Evolutionary conservation across 2,329 filamentous ascomycete species (phyloP).

Genomic region (Penicillium sp.): DNA sequence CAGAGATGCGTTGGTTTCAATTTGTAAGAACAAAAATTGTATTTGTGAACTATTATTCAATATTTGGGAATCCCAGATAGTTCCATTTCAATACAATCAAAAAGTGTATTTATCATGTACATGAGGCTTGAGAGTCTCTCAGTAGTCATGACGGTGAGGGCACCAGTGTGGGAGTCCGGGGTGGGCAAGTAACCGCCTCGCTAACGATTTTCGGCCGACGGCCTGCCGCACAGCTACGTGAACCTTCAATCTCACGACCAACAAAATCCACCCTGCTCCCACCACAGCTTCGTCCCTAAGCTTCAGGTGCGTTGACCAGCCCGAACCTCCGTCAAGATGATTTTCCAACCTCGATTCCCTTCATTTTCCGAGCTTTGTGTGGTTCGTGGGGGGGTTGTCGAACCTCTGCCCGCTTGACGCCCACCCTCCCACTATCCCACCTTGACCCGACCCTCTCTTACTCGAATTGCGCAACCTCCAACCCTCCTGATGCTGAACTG

Average conservation of each 20-base stretch:
- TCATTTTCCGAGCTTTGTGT: slow-evolving; percentile 32
- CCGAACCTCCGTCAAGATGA: slow-evolving; percentile 25
- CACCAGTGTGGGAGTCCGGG: slow-evolving; percentile 39
- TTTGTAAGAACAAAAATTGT: not conserved
- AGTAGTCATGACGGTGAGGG: slow-evolving; percentile 11
- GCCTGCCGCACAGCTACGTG: slow-evolving; percentile 45
- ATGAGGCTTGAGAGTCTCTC: not conserved
- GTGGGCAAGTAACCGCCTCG: slow-evolving; percentile 42
- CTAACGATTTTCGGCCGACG: slow-evolving; percentile 50
- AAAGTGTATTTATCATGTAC: not conserved
- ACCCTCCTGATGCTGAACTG: slow-evolving; percentile 10
- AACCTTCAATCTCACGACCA: slow-evolving; percentile 40
- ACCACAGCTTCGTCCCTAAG: slow-evolving; percentile 40
- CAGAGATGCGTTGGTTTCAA: not conserved
- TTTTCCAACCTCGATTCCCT: slow-evolving; percentile 28
- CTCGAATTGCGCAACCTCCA: slow-evolving; percentile 16
- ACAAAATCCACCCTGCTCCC: slow-evolving; percentile 44
- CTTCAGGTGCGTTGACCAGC: slow-evolving; percentile 41
- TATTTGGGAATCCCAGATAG: not conserved
- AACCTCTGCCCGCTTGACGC: slow-evolving; percentile 23
- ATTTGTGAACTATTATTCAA: too few relatives aligned
- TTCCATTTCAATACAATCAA: not conserved
- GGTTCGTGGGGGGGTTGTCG: slow-evolving; percentile 26
- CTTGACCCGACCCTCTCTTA: not conserved
- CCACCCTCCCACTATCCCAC: slow-evolving; percentile 27